Evolutionary conservation across 106 monocot species (phyloP), one percentile per base, ranked within the genome.

Genomic region (Allium cepa): DNA sequence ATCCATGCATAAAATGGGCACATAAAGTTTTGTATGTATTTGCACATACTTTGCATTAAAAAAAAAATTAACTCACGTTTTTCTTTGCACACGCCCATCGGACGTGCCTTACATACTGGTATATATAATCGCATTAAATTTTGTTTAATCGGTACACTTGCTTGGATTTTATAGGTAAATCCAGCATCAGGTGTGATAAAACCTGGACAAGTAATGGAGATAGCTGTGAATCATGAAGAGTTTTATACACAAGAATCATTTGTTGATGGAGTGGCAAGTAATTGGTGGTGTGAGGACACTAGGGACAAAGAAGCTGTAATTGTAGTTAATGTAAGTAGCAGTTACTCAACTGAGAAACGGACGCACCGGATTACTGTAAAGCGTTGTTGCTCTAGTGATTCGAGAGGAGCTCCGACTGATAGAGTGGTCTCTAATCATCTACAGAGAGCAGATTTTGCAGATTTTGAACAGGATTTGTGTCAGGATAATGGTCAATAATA

Each of bases 161-260:
- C 36, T 36, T 36, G 3, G 36, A 3, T 50, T 73, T 17, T 47
- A 47, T 69, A 96, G 96, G 82, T 96, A 16, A 61, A 62, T 46
- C 96, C 96, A 64, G 92, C 86, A 47, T 70, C 47, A 53, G 96
- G 96, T 26, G 68, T 96, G 49, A 67, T 96, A 68, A 76, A 78
- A 50, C 92, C 88, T 17, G 74, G 73, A 10, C 76, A 92, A 69
- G 84, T 75, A 11, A 59, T 77, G 9, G 96, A 96, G 75, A 78
- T 96, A 3, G 62, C 79, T 45, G 57, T 96, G 59, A 85, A 81
- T 8, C 84, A 96, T 71, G 96, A 92, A 26, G 92, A 96, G 7
- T 76, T 69, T 57, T 77, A 57, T 18, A 88, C 81, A 17, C 74
- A 83, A 15, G 88, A 88, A 77, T 85, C 84, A 60, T 82, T 68